Percentiles rank a stretch among this genome's conserved stretches.
These are phyloP conservation scores for Dissophora ornata DNA, from an alignment of 192 early-diverging fungal genomes.

Conservation along the genomic window DNA sequence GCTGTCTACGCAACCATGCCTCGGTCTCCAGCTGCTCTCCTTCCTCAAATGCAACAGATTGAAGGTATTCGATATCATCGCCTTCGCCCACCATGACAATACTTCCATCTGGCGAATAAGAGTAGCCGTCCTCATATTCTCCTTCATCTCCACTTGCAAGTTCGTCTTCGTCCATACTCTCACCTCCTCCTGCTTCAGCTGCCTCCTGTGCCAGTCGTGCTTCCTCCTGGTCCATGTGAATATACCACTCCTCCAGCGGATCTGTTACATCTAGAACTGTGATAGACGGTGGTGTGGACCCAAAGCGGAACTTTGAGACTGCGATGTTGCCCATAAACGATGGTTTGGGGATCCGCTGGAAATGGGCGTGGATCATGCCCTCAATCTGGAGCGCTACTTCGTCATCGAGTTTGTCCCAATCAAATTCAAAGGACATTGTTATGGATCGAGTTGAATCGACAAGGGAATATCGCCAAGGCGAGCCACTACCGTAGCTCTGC, in stretches of 20 bases:
- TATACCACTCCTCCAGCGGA: conserved; percentile 82
- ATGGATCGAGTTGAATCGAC: neutral
- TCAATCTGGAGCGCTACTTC: conserved; percentile 72
- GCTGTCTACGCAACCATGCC: conserved; percentile 21
- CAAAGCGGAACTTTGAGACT: conserved; percentile 75
- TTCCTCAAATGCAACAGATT: conserved; percentile 14
- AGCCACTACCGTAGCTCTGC: no score
- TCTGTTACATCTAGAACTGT: conserved; percentile 80
- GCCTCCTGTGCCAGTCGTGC: conserved; percentile 49
- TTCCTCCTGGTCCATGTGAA: conserved; percentile 64
- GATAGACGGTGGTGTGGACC: conserved; percentile 71
- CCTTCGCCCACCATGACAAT: conserved; percentile 50
- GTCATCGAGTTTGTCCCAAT: conserved; percentile 77
- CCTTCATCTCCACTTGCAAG: conserved; percentile 26
- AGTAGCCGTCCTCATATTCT: conserved; percentile 35
- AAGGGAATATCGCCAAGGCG: no score
- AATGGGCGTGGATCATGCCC: conserved; percentile 72
- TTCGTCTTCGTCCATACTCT: conserved; percentile 42
- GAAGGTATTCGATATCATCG: conserved; percentile 47
- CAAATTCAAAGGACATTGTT: conserved; percentile 77
- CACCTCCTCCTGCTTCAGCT: conserved; percentile 48
- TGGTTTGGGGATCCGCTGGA: conserved; percentile 70
- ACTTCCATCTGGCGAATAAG: conserved; percentile 36
- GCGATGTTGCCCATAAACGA: conserved; percentile 77
- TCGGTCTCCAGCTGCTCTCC: conserved; percentile 25